Evolutionary conservation across 148 eudicot genomes (phyloP).

Genomic region (Bassia scoparia): DNA sequence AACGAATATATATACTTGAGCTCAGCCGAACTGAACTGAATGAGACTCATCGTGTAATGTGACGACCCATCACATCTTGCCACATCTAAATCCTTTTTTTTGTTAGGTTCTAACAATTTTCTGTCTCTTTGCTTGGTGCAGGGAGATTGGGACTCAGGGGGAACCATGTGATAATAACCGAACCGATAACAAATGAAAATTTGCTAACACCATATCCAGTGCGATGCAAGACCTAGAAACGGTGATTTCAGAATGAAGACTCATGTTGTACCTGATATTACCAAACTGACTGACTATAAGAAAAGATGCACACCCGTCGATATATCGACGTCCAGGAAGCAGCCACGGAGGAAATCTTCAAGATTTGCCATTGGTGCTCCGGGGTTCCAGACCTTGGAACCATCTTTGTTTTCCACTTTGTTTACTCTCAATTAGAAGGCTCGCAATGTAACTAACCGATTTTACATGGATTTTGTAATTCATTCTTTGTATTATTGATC

Average conservation of each 20-base stretch:
- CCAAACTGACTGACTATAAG: constrained; percentile 59
- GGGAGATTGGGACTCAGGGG: constrained; percentile 73
- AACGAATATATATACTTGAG: too few relatives aligned
- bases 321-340: constrained; percentile 27
- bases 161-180: constrained; percentile 42
- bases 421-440: too few relatives aligned
- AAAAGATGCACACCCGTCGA: constrained; percentile 74
- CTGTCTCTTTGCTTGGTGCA: constrained; percentile 6
- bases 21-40: too few relatives aligned
- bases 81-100: too few relatives aligned
- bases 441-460: too few relatives aligned
- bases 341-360: constrained; percentile 24
- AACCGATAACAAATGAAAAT: constrained; percentile 42
- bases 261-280: constrained; percentile 49
- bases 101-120: too few relatives aligned
- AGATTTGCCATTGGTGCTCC: constrained; percentile 95
- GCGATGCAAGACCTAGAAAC: constrained; percentile 43
- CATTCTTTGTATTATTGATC: too few relatives aligned
- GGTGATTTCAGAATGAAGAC: constrained; percentile 45
- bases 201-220: constrained; percentile 39
- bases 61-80: too few relatives aligned
- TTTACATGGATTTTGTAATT: too few relatives aligned
- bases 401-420: constrained; percentile 61
- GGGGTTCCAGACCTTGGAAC: constrained; percentile 92
- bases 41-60: too few relatives aligned